Conservation (phyloP, 2,329 filamentous ascomycete genomes). For the Fusarium pseudocircinatum region DNA sequence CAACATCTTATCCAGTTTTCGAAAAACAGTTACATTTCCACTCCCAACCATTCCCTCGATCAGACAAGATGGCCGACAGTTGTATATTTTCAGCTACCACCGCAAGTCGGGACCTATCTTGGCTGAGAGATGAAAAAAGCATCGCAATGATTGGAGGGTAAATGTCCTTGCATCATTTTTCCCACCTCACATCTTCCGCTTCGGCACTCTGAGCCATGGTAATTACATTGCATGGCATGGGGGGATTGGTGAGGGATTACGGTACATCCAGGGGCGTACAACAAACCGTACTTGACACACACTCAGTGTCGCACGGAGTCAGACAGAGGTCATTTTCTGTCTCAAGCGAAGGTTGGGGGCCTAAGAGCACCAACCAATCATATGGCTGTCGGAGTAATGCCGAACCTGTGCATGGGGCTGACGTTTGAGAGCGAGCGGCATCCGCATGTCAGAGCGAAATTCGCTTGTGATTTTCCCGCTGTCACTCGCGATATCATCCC, state of each 20-base stretch:
- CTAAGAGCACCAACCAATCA: conserved; percentile 12
- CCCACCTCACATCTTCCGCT: conserved; percentile 13
- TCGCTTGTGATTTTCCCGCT: conserved; percentile 27
- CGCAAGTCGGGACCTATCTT: conserved; percentile 18
- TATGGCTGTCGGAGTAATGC: conserved; percentile 6
- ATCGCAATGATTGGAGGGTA: conserved; percentile 41
- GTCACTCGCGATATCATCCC: conserved; percentile 13
- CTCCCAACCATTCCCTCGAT: conserved; percentile 28
- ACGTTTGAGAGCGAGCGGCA: conserved; percentile 16
- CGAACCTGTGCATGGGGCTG: conserved; percentile 26
- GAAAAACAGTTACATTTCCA: background rate
- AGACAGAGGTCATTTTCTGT: conserved; percentile 4
- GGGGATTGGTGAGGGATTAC: conserved; percentile 7
- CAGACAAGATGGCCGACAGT: conserved; percentile 4
- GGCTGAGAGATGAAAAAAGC: background rate
- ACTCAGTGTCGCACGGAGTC: background rate
- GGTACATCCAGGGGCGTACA: background rate
- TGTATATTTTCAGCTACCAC: background rate
- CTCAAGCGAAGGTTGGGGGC: conserved; percentile 5
- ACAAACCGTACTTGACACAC: background rate
- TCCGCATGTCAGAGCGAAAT: conserved; percentile 23
- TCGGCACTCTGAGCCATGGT: conserved; percentile 12
- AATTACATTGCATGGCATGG: conserved; percentile 9
- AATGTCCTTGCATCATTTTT: conserved; percentile 20
- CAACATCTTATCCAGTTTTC: background rate